A percentile compares a stretch with the other conserved stretches of the same genome.
Evolutionary conservation across 2,329 filamentous ascomycete species (phyloP).

Genomic region (Fusarium dlaminii): DNA sequence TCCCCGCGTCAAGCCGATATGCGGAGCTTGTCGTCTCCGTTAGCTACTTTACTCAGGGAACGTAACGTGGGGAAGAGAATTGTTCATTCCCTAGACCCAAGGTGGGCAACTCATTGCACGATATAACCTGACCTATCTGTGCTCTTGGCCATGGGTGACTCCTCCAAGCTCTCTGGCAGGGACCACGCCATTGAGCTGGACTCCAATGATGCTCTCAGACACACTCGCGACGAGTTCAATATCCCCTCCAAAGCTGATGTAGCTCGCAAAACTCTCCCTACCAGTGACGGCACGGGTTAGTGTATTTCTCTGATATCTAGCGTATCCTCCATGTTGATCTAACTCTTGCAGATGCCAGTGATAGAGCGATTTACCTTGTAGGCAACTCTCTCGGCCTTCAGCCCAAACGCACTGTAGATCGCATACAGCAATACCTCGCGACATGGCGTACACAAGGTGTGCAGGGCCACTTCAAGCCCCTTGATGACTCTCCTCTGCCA

Average conservation of each 20-base stretch:
- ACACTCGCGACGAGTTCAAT: slow-evolving; percentile 72
- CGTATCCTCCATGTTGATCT: background rate
- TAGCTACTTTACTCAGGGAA: background rate
- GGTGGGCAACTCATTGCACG: slow-evolving; percentile 3
- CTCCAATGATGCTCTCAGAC: slow-evolving; percentile 61
- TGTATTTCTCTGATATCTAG: background rate
- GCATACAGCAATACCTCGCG: slow-evolving; percentile 73
- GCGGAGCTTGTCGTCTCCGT: slow-evolving; percentile 18
- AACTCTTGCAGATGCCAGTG: slow-evolving; percentile 8
- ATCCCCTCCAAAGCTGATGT: slow-evolving; percentile 65
- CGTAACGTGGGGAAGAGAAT: slow-evolving; percentile 9
- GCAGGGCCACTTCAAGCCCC: slow-evolving; percentile 77
- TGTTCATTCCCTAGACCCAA: background rate
- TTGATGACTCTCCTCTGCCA: slow-evolving; percentile 71
- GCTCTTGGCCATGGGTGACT: slow-evolving; percentile 28
- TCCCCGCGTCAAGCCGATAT: slow-evolving; percentile 32
- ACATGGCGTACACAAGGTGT: slow-evolving; percentile 86
- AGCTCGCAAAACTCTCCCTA: slow-evolving; percentile 41
- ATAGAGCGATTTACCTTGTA: slow-evolving; percentile 74
- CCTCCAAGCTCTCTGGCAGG: slow-evolving; percentile 11
- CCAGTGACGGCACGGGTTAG: slow-evolving; percentile 8
- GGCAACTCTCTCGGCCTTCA: slow-evolving; percentile 87
- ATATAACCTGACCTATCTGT: slow-evolving; percentile 1
- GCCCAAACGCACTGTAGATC: slow-evolving; percentile 66
- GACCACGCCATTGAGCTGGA: slow-evolving; percentile 55